phyloP scores from a whole-genome alignment of 352 stramenopile genomes.

The Pythium dissotocum region DNA sequence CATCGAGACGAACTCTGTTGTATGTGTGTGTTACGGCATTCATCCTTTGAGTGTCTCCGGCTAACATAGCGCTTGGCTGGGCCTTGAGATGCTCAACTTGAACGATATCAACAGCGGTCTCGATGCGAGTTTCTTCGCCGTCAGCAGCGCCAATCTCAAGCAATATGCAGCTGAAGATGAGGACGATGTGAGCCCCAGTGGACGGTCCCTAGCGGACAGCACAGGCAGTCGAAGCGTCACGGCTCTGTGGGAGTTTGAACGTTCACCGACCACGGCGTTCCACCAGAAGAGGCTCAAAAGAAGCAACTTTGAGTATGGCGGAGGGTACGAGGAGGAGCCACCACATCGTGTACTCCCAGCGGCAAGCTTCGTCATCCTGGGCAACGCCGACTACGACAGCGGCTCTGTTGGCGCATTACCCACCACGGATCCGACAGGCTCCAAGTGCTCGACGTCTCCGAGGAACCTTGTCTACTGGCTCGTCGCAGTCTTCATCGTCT shows the following conservation, averaged over 20 bases:
- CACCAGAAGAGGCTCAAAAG: not conserved
- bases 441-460: too few relatives aligned
- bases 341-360: not conserved
- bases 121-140: slow-evolving; percentile 17
- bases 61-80: not conserved
- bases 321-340: not conserved
- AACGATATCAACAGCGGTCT: slow-evolving; percentile 13
- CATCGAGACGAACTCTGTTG: not conserved
- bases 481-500: slow-evolving; percentile 14
- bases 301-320: slow-evolving; percentile 4
- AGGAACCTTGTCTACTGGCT: not conserved
- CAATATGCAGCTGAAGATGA: not conserved
- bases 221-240: slow-evolving; percentile 7
- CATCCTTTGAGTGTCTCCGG: slow-evolving; percentile 1
- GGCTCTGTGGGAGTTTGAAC: slow-evolving; percentile 19
- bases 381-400: not conserved
- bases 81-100: slow-evolving; percentile 12
- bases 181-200: not conserved
- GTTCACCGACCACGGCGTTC: not conserved
- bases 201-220: not conserved
- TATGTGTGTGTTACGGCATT: slow-evolving; percentile 4
- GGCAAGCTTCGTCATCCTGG: slow-evolving; percentile 19
- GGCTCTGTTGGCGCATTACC: too few relatives aligned
- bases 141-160: slow-evolving; percentile 14
- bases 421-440: too few relatives aligned